Conservation (phyloP, 441 rosid genomes). For the Euphorbia corollata region DNA sequence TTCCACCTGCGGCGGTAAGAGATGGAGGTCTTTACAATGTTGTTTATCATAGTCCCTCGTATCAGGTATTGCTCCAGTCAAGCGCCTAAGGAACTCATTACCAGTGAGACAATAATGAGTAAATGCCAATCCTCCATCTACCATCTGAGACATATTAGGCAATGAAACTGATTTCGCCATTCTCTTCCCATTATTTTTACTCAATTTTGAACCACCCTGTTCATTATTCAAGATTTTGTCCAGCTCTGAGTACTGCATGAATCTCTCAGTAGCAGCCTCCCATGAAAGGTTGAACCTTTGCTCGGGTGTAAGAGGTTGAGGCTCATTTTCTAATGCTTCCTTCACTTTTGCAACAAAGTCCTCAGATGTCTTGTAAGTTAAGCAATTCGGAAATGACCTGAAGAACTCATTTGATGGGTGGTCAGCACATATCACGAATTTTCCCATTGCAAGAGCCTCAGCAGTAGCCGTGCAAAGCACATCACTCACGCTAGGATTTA, state of each 20-base stretch:
- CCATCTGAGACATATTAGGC: conserved; percentile 52
- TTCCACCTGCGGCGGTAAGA: conserved; percentile 73
- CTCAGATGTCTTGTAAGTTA: conserved; percentile 75
- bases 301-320: conserved; percentile 70
- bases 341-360: conserved; percentile 75
- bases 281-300: conserved; percentile 79
- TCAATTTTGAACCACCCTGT: conserved; percentile 17
- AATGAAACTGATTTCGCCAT: conserved; percentile 43
- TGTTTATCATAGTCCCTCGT: conserved; percentile 71
- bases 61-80: conserved; percentile 77
- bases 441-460: conserved; percentile 99
- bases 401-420: conserved; percentile 97
- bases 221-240: conserved; percentile 41
- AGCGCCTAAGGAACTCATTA: conserved; percentile 72
- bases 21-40: conserved; percentile 77
- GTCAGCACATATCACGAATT: conserved; percentile 88
- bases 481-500: conserved; percentile 91
- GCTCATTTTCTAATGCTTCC: conserved; percentile 82
- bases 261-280: conserved; percentile 96
- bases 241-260: conserved; percentile 74
- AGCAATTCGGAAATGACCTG: conserved; percentile 86
- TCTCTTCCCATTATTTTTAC: conserved; percentile 22
- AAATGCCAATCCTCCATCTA: conserved; percentile 83
- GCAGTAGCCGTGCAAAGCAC: conserved; percentile 98
- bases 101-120: conserved; percentile 82